A percentile compares a stretch with the other conserved stretches of the same genome.
Evolutionary conservation across 306 rosid genomes (phyloP).

Genomic region (Casuarina glauca): DNA sequence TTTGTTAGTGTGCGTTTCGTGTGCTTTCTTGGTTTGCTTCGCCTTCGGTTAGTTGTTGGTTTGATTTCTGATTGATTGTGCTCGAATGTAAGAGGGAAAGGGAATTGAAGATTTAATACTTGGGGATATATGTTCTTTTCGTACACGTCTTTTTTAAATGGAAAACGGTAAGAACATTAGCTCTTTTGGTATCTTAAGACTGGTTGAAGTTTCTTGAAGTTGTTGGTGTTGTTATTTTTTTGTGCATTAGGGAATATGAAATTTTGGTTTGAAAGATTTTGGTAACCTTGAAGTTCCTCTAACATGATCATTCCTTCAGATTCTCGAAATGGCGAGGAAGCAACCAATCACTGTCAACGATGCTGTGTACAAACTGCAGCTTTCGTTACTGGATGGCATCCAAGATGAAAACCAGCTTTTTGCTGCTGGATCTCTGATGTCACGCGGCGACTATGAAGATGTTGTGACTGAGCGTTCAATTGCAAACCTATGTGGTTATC

Average conservation of each 20-base stretch:
- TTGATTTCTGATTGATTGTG: not conserved
- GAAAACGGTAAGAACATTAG: not conserved
- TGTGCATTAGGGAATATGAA: not conserved
- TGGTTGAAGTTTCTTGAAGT: not conserved
- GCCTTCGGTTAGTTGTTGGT: not conserved
- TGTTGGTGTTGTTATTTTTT: not conserved
- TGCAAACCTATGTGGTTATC: slow-evolving; percentile 64
- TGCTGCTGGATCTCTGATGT: slow-evolving; percentile 75
- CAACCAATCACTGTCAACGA: slow-evolving; percentile 46
- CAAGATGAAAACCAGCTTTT: slow-evolving; percentile 61
- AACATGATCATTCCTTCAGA: slow-evolving; percentile 24
- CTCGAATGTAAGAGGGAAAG: not conserved
- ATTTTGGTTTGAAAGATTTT: not conserved
- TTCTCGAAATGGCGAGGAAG: slow-evolving; percentile 47
- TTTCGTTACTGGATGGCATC: slow-evolving; percentile 68
- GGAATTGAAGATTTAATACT: not conserved
- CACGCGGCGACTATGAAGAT: slow-evolving; percentile 80
- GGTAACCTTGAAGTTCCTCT: slow-evolving; percentile 11
- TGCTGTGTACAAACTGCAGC: slow-evolving; percentile 63
- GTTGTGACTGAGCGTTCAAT: slow-evolving; percentile 82
- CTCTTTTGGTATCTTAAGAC: not conserved
- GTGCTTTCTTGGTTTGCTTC: not conserved
- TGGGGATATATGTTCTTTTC: not conserved
- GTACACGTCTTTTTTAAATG: not conserved
- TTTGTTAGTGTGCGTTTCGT: not conserved